phyloP scores from a whole-genome alignment of 1,139 yeast genomes.

The Taphrina populina region DNA sequence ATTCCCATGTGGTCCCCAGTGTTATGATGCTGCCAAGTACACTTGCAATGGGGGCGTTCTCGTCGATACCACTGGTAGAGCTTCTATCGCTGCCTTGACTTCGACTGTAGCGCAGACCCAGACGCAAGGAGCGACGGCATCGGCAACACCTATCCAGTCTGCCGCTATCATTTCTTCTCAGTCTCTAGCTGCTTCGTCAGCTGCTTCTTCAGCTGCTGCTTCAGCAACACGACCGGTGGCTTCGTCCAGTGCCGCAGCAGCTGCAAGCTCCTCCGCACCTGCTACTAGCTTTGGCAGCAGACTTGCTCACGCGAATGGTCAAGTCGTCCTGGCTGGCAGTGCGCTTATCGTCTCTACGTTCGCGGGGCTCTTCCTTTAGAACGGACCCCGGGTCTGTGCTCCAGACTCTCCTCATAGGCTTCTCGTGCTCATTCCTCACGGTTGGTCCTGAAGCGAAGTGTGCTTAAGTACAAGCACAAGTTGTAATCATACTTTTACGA shows the following conservation, averaged over 20 bases:
- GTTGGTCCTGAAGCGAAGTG: no score
- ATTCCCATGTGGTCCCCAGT: constrained; percentile 22
- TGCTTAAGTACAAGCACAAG: no score
- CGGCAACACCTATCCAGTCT: constrained; percentile 20
- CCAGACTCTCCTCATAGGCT: no score
- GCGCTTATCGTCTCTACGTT: background rate
- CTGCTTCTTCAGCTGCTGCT: constrained; percentile 13
- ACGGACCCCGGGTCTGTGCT: no score
- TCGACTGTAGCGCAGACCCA: constrained; percentile 17
- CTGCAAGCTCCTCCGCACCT: background rate
- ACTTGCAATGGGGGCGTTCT: constrained; percentile 16
- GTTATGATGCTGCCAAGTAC: constrained; percentile 31
- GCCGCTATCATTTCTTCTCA: constrained; percentile 17
- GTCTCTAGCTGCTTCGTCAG: constrained; percentile 17
- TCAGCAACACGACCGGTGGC: constrained; percentile 7
- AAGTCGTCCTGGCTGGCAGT: constrained; percentile 2
- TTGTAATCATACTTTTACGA: no score
- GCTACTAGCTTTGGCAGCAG: background rate
- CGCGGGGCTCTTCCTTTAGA: constrained; percentile 8
- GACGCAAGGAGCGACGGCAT: constrained; percentile 25
- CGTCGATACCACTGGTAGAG: constrained; percentile 12
- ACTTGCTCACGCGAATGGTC: background rate
- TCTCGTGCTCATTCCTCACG: no score
- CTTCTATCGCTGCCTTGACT: constrained; percentile 9
- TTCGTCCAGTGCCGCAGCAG: background rate